A percentile compares a stretch with the other conserved stretches of the same genome.
Evolutionary conservation across 108 stramenopile species (phyloP).

Genomic region (Pseudonitzschia multiseries): DNA sequence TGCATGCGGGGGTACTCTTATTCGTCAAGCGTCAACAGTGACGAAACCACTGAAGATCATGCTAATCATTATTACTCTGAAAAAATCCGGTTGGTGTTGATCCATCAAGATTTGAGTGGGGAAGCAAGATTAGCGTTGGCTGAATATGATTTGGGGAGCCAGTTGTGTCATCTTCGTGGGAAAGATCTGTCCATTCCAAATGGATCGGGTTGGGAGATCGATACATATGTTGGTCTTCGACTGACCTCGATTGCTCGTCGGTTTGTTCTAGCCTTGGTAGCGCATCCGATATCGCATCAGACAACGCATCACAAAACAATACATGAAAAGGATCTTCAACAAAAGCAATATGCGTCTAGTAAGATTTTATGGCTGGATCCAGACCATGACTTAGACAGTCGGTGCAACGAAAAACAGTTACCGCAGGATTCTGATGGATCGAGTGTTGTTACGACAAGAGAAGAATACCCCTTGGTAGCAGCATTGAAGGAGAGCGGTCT

Average conservation of each 20-base stretch:
- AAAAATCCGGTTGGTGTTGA: conserved; percentile 13
- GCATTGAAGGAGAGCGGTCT: conserved; percentile 13
- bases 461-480: not conserved
- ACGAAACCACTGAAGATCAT: not conserved
- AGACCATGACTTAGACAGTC: not conserved
- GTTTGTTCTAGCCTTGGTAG: conserved; percentile 13
- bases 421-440: not conserved
- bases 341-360: not conserved
- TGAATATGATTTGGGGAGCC: conserved; percentile 15
- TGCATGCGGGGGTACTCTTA: conserved; percentile 5
- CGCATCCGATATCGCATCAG: not conserved
- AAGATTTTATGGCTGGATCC: conserved; percentile 20
- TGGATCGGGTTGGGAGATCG: conserved; percentile 6
- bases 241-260: not conserved
- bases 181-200: conserved; percentile 5
- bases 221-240: conserved; percentile 1
- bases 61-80: not conserved
- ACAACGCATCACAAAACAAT: not conserved
- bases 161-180: not conserved
- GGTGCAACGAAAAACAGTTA: not conserved
- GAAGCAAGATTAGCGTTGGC: conserved; percentile 7
- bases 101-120: conserved; percentile 2
- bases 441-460: not conserved
- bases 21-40: not conserved
- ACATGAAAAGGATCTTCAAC: not conserved